These are phyloP conservation scores for Catharanthus roseus DNA, from an alignment of 257 asterid species.

Conservation along the genomic window DNA sequence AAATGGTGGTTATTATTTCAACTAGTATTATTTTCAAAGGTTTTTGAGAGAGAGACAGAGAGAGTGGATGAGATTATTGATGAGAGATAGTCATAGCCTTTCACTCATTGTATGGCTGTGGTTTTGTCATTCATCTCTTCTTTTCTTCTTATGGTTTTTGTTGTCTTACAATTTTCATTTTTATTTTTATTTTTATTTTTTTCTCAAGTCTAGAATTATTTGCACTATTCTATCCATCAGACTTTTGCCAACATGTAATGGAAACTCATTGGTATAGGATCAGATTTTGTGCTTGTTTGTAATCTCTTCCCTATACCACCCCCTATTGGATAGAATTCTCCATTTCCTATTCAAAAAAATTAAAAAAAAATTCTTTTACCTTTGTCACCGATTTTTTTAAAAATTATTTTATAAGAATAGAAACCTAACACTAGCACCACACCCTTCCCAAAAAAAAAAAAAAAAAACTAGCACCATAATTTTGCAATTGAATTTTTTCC, in stretches of 20 bases:
- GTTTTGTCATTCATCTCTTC: conserved; percentile 21
- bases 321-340: too few species aligned
- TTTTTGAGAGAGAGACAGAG: conserved; percentile 11
- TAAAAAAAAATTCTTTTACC: not conserved
- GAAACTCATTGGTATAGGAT: not conserved
- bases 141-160: conserved; percentile 8
- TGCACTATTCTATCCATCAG: conserved; percentile 4
- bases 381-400: too few species aligned
- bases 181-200: not conserved
- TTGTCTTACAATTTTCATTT: conserved; percentile 3
- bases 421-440: too few species aligned
- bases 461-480: too few species aligned
- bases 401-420: too few species aligned
- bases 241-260: not conserved
- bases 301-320: not conserved
- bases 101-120: conserved; percentile 72
- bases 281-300: not conserved
- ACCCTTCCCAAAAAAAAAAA: too few species aligned
- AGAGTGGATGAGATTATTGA: conserved; percentile 64
- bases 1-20: not conserved
- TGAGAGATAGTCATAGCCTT: conserved; percentile 57
- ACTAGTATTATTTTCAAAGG: too few species aligned
- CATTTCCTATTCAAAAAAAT: not conserved
- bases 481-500: too few species aligned
- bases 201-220: too few species aligned